Conservation (phyloP, 2,329 filamentous ascomycete genomes). For the Acarospora socialis region DNA sequence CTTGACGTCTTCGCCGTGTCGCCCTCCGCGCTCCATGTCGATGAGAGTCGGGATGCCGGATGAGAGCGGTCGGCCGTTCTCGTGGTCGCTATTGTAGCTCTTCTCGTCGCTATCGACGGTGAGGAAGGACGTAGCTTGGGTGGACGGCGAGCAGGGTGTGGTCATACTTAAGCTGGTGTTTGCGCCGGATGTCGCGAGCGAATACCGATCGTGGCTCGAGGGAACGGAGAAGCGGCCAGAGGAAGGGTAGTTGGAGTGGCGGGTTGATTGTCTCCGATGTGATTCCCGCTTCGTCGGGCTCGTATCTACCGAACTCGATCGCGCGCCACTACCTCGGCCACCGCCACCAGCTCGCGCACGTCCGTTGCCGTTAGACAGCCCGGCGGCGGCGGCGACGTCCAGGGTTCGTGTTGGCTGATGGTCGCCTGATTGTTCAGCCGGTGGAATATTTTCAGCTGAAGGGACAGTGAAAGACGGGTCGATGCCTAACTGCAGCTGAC, state of each 20-base stretch:
- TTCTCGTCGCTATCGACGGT: slow-evolving; percentile 29
- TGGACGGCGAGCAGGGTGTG: slow-evolving; percentile 16
- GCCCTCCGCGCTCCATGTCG: slow-evolving; percentile 8
- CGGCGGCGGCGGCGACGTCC: background rate
- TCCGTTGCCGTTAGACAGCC: background rate
- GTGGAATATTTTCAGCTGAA: slow-evolving; percentile 10
- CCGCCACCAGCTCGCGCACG: background rate
- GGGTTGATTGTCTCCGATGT: background rate
- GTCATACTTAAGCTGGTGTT: slow-evolving; percentile 22
- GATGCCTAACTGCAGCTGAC: slow-evolving; percentile 20
- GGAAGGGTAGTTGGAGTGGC: slow-evolving; percentile 18
- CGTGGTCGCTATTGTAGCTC: slow-evolving; percentile 11
- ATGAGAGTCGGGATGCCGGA: slow-evolving; percentile 12
- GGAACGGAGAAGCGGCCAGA: slow-evolving; percentile 22
- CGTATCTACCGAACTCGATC: background rate
- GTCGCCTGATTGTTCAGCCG: slow-evolving; percentile 6
- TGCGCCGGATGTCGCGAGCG: slow-evolving; percentile 24
- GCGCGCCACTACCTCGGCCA: background rate
- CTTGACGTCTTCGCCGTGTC: slow-evolving; percentile 9
- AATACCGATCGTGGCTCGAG: slow-evolving; percentile 22
- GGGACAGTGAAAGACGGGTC: slow-evolving; percentile 10
- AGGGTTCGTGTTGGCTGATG: slow-evolving; percentile 6
- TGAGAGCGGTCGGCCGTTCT: slow-evolving; percentile 8
- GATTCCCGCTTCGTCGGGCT: background rate
- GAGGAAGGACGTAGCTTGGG: slow-evolving; percentile 31